phyloP scores from a whole-genome alignment of 495 filamentous ascomycete genomes.

The Talaromyces proteolyticus region DNA sequence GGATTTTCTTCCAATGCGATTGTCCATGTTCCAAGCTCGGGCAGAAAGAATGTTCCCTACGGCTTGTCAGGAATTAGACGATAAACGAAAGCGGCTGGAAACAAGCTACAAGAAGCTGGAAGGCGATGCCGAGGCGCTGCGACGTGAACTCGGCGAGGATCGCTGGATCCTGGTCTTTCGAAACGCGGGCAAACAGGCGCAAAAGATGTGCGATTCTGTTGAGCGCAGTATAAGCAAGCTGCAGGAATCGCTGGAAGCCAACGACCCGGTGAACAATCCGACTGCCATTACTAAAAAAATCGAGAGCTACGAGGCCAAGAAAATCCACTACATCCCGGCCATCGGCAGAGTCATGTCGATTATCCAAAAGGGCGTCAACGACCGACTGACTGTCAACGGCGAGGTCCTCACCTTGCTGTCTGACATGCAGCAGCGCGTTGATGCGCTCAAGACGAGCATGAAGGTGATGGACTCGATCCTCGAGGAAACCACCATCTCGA shows the following conservation, averaged over 20 bases:
- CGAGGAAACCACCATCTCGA: conserved; percentile 64
- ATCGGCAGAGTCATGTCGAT: conserved; percentile 86
- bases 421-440: conserved; percentile 75
- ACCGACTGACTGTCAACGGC: conserved; percentile 88
- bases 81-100: conserved; percentile 63
- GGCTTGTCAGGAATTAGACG: conserved; percentile 82
- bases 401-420: conserved; percentile 80
- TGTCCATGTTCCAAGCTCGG: conserved; percentile 75
- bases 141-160: conserved; percentile 88
- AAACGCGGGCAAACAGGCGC: conserved; percentile 84
- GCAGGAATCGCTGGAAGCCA: conserved; percentile 70
- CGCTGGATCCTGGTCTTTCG: conserved; percentile 93
- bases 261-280: conserved; percentile 62
- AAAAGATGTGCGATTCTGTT: conserved; percentile 92
- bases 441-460: conserved; percentile 68
- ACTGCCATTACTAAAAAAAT: conserved; percentile 67
- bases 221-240: conserved; percentile 78
- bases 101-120: conserved; percentile 76
- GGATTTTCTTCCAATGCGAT: conserved; percentile 94
- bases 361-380: conserved; percentile 87
- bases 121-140: conserved; percentile 76
- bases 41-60: conserved; percentile 76
- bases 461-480: conserved; percentile 65
- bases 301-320: conserved; percentile 93
- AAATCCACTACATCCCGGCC: conserved; percentile 88